phyloP scores from a whole-genome alignment of 2,329 filamentous ascomycete genomes.

The Monascus ruber region DNA sequence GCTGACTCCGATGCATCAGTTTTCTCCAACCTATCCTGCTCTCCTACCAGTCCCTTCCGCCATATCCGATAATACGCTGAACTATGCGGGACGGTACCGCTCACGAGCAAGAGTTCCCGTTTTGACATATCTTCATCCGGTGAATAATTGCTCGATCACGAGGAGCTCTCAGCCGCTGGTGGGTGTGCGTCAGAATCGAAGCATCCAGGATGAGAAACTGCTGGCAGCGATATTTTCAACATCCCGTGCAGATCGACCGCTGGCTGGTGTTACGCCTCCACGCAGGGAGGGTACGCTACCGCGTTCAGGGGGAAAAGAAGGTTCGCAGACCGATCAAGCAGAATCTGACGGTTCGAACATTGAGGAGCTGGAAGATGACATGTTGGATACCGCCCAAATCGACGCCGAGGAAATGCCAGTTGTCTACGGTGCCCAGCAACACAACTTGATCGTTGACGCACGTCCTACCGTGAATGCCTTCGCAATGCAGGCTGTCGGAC shows the following conservation, averaged over 20 bases:
- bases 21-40: slow-evolving; percentile 85
- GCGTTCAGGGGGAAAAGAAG: slow-evolving; percentile 41
- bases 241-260: slow-evolving; percentile 38
- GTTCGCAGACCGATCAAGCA: slow-evolving; percentile 22
- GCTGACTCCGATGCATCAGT: slow-evolving; percentile 31
- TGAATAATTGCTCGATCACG: slow-evolving; percentile 96
- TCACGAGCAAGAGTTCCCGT: slow-evolving; percentile 81
- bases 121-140: slow-evolving; percentile 84
- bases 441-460: slow-evolving; percentile 91
- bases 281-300: slow-evolving; percentile 33
- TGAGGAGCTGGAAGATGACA: slow-evolving; percentile 58
- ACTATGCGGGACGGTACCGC: slow-evolving; percentile 81
- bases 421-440: slow-evolving; percentile 84
- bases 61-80: slow-evolving; percentile 94
- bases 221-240: slow-evolving; percentile 86
- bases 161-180: slow-evolving; percentile 86
- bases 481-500: slow-evolving; percentile 84
- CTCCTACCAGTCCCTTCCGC: slow-evolving; percentile 72
- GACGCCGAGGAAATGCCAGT: slow-evolving; percentile 52
- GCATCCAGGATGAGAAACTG: slow-evolving; percentile 89
- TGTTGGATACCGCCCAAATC: slow-evolving; percentile 44
- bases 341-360: slow-evolving; percentile 48
- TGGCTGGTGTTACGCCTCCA: slow-evolving; percentile 28
- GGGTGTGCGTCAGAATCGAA: slow-evolving; percentile 75
- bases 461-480: slow-evolving; percentile 88